Evolutionary conservation across 2,329 filamentous ascomycete species (phyloP), one percentile per base, ranked within the genome.

Genomic region (Teratosphaeria zuluensis): DNA sequence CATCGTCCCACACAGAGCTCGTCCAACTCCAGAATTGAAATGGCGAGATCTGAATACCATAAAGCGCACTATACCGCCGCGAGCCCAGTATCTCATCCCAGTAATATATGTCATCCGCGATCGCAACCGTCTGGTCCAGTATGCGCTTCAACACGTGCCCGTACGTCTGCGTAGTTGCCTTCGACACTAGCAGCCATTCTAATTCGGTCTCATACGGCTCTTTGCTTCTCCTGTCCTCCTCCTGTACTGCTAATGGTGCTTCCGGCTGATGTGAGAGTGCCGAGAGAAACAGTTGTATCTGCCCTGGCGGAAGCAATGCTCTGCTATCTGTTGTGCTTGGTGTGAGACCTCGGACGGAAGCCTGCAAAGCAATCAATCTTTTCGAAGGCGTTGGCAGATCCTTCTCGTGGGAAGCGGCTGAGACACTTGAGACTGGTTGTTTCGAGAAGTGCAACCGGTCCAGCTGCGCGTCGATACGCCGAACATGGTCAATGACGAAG

Each of bases 61-160:
- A 96, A 3, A 96, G 72, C 33, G 85, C 87, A 63, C 89, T 92
- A 68, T 87, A 89, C 54, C 84, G 81, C 65, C 90, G 87, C 0
- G 90, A 95, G 9, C 84, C 83, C 32, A 96, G 76, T 1, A 96
- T 82, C 64, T 94, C 88, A 69, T 96, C 90, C 94, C 94, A 99
- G 72, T 97, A 97, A 84, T 88, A 92, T 28, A 96, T 86, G 65
- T 96, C 91, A 64, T 96, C 86, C 66, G 85, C 89, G 19, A 99
- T 75, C 0, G 87, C 87, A 11, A 92, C 85, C 11, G 91, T 95
- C 66, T 94, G 88, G 58, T 92, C 87, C 11, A 96, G 75, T 3
- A 97, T 80, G 0, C 83, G 85, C 65, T 86, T 85, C 65, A 96
- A 77, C 48, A 95, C 81, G 54, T 89, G 77, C 3, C 92, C 92